Base-by-base conservation (phyloP, 2,329 filamentous ascomycete genomes). In the Erysiphe pulchra region DNA sequence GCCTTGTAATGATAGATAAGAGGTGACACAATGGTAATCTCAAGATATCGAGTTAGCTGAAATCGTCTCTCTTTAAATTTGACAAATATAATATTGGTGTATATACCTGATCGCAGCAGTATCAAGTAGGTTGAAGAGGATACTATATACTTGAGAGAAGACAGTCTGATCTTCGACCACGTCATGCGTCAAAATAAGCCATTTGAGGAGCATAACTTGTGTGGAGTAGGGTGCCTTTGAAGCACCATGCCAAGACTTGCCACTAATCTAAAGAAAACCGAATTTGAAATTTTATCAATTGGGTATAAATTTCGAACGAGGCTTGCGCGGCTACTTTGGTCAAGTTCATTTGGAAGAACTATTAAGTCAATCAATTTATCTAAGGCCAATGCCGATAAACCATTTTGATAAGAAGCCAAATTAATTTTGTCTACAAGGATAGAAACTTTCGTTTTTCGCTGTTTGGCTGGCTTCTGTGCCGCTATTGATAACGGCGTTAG, bases 81-180 rank as follows among this genome's bases (percentile, higher is more conserved):
- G 2, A 14, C 24, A 39, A n/a, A 9, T n/a, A 24, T 42, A 14
- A 8, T 8, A 28, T 5, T 9, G 8, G 24, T 28, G 10, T 9
- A 24, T 24, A 45, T 63, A 80, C 68, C 80, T 70, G 49, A 85
- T 71, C 48, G 75, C 79, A 44, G 82, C 77, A 54, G 82, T 87
- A 55, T 92, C 81, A 6, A 92, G 67, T 51, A 87, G 65, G 50
- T 82, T 82, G 57, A 92, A 92, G 4, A 92, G 60, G 16, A 87
- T 71, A 0, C 74, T 67, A 55, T 92, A 92, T 1, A 79, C 64
- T 49, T 74, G 75, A 5, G 75, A 75, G 43, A 92, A 60, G 9
- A 77, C 63, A 7, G 63, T 64, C 41, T 70, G 68, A 37, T 74
- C 70, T 46, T 81, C 73, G 17, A 90, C 60, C 41, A 77, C 63